A percentile compares a stretch with the other conserved stretches of the same genome.
phyloP scores from a whole-genome alignment of 768 basidiomycete genomes.

The Russula sp. region DNA sequence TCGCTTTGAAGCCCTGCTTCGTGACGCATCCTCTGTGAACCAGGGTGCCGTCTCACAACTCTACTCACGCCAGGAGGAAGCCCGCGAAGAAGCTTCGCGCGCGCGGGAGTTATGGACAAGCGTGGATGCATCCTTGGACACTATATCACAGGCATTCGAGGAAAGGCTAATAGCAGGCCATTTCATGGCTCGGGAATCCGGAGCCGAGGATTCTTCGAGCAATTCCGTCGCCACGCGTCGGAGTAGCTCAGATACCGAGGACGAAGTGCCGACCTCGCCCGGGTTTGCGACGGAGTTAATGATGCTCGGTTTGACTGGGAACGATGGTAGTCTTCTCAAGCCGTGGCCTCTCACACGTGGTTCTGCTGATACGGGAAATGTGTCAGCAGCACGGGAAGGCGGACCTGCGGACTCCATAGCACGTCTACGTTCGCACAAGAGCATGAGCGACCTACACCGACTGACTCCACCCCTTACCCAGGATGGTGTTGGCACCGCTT shows the following conservation, averaged over 20 bases:
- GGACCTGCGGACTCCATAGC: not conserved
- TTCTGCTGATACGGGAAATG: not conserved
- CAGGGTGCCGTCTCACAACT: constrained; percentile 43
- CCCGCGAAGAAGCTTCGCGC: constrained; percentile 40
- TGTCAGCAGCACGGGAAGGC: not conserved
- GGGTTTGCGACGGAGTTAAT: not conserved
- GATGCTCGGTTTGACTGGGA: constrained; percentile 1
- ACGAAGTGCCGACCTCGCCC: not conserved
- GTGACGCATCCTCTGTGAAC: constrained; percentile 42
- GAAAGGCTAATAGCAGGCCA: constrained; percentile 30
- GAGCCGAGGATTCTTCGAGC: not conserved
- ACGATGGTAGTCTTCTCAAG: not conserved
- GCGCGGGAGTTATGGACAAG: constrained; percentile 40
- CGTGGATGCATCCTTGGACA: constrained; percentile 38
- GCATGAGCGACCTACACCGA: constrained; percentile 18
- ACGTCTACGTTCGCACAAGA: constrained; percentile 16
- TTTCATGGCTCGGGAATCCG: not conserved
- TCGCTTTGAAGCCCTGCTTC: constrained; percentile 39
- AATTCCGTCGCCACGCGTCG: constrained; percentile 2
- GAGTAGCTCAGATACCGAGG: constrained; percentile 9
- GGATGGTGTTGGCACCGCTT: not conserved
- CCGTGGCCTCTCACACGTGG: constrained; percentile 6
- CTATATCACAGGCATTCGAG: constrained; percentile 38
- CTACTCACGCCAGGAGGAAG: constrained; percentile 47
- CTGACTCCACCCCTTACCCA: not conserved